A percentile compares a stretch with the other conserved stretches of the same genome.
These are phyloP conservation scores for Prunus yedoensis DNA, from an alignment of 331 rosid species.

Conservation along the genomic window DNA sequence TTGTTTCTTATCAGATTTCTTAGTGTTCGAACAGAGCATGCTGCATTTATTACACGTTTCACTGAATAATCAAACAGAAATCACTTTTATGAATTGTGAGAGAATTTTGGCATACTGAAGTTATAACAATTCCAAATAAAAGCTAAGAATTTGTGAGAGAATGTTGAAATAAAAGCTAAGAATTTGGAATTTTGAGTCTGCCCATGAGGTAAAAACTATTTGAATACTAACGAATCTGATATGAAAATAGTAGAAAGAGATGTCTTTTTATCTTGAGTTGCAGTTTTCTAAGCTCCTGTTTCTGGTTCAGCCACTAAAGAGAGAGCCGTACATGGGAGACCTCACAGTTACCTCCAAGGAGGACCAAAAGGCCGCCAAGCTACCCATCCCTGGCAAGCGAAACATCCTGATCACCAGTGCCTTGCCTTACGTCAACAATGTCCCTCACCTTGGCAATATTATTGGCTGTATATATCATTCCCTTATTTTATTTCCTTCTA, in stretches of 20 bases:
- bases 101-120: too few relatives aligned
- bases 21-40: too few relatives aligned
- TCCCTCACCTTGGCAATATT: conserved; percentile 88
- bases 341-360: neutral
- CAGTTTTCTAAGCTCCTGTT: neutral
- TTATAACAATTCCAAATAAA: too few relatives aligned
- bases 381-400: conserved; percentile 67
- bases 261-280: neutral
- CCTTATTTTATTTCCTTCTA: neutral
- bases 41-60: too few relatives aligned
- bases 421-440: conserved; percentile 87
- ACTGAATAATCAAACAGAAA: too few relatives aligned
- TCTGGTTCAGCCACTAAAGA: conserved; percentile 31
- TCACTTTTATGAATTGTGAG: too few relatives aligned
- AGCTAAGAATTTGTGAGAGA: too few relatives aligned
- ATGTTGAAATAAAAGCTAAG: too few relatives aligned
- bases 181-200: too few relatives aligned
- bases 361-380: conserved; percentile 32
- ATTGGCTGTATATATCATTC: conserved; percentile 46
- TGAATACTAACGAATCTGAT: neutral
- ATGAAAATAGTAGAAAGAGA: neutral
- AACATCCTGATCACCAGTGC: conserved; percentile 91
- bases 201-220: neutral
- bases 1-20: too few relatives aligned
- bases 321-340: conserved; percentile 42